Percentiles rank a stretch among this genome's conserved stretches.
These are phyloP conservation scores for Fusarium pininemorale DNA, from an alignment of 2,329 filamentous ascomycete genomes.

Conservation along the genomic window DNA sequence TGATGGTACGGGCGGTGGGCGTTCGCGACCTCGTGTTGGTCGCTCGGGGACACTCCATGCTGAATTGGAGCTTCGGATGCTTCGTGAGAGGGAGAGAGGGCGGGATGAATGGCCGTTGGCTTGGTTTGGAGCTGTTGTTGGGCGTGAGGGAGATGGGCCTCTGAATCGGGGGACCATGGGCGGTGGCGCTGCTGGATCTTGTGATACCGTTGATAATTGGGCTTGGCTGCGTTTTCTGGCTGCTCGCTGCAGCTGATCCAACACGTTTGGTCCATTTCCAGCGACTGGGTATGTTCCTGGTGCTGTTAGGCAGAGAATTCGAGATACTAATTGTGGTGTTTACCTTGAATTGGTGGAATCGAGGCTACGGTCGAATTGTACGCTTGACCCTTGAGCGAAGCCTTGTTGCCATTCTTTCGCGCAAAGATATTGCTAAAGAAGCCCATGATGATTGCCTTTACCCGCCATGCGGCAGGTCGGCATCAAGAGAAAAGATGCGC, in stretches of 20 bases:
- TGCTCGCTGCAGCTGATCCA: constrained; percentile 40
- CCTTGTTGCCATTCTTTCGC: constrained; percentile 28
- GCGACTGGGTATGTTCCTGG: constrained; percentile 41
- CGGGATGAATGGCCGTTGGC: constrained; percentile 5
- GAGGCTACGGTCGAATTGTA: constrained; percentile 40
- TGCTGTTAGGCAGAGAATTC: neutral
- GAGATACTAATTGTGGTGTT: neutral
- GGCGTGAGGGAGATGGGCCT: constrained; percentile 15
- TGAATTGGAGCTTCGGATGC: constrained; percentile 31
- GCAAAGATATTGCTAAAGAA: constrained; percentile 40
- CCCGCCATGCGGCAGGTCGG: constrained; percentile 32
- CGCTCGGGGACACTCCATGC: constrained; percentile 26
- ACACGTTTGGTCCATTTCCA: constrained; percentile 39
- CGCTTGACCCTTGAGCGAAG: constrained; percentile 35
- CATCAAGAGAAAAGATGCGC: neutral
- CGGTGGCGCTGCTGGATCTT: constrained; percentile 22
- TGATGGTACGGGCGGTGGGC: constrained; percentile 33
- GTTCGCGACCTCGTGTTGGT: constrained; percentile 18
- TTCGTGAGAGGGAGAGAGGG: constrained; percentile 30
- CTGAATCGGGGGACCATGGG: constrained; percentile 31
- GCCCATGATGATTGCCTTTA: constrained; percentile 37
- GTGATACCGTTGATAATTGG: constrained; percentile 25
- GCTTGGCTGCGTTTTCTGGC: constrained; percentile 40
- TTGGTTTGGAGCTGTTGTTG: constrained; percentile 36
- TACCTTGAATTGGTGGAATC: constrained; percentile 40